These are phyloP conservation scores for Pseudogymnoascus sp. DNA, from an alignment of 2,329 filamentous ascomycete genomes.

Conservation along the genomic window DNA sequence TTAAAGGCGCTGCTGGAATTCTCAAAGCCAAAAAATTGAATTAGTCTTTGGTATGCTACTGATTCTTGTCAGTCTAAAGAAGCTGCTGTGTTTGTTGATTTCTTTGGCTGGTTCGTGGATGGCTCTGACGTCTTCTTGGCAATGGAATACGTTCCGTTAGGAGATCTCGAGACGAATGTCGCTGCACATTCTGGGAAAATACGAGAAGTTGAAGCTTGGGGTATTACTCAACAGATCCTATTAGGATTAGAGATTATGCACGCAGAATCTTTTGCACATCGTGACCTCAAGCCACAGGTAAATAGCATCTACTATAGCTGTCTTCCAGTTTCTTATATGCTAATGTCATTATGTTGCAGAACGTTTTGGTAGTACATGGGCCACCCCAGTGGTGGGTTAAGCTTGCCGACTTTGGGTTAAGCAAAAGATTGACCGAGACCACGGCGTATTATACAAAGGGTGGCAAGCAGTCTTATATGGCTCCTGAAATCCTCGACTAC, in stretches of 20 bases:
- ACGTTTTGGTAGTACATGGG: background rate
- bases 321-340: background rate
- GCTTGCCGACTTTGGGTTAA: conserved; percentile 18
- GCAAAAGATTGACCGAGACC: conserved; percentile 12
- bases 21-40: background rate
- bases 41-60: background rate
- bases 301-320: background rate
- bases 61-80: background rate
- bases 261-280: conserved; percentile 15
- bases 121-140: conserved; percentile 12
- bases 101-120: conserved; percentile 15
- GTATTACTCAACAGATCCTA: conserved; percentile 15
- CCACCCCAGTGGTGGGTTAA: conserved; percentile 13
- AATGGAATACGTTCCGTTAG: conserved; percentile 16
- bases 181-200: background rate
- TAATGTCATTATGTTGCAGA: background rate
- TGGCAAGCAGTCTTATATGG: conserved; percentile 14
- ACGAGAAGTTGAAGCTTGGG: conserved; percentile 9
- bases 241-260: conserved; percentile 18
- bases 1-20: background rate
- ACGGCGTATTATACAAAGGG: background rate
- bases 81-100: conserved; percentile 15
- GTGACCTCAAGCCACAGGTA: conserved; percentile 18
- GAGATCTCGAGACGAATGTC: conserved; percentile 12
- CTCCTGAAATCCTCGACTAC: conserved; percentile 13